These are phyloP conservation scores for Barnettozyma botsteinii DNA, from an alignment of 805 yeast species.

Conservation along the genomic window DNA sequence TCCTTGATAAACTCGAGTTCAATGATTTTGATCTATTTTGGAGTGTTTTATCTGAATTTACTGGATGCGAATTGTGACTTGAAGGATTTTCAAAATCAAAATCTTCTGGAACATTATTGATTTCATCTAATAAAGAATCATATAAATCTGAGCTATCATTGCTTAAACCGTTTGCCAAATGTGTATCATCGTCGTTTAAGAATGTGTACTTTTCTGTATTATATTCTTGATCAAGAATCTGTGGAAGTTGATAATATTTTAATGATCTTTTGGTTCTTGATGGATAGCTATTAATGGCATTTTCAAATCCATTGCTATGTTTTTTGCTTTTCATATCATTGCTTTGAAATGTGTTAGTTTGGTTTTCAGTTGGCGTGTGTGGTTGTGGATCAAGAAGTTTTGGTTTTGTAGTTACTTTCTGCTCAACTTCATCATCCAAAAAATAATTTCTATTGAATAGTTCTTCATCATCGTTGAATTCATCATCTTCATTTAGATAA, in stretches of 20 bases:
- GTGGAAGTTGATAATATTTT: constrained; percentile 35
- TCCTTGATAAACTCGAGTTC: constrained; percentile 13
- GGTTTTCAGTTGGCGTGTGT: neutral
- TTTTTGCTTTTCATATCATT: too few relatives aligned
- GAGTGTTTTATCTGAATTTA: too few relatives aligned
- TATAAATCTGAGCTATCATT: constrained; percentile 23
- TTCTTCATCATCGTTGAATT: constrained; percentile 30
- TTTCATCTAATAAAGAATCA: constrained; percentile 45
- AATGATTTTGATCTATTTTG: constrained; percentile 16
- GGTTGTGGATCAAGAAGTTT: neutral
- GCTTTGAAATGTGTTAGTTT: too few relatives aligned
- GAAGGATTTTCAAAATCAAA: constrained; percentile 24
- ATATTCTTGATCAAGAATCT: constrained; percentile 31
- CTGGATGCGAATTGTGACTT: neutral
- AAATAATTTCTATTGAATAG: constrained; percentile 25
- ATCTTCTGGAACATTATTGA: constrained; percentile 44
- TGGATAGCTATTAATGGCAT: neutral
- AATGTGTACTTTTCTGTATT: constrained; percentile 1
- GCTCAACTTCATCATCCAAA: constrained; percentile 21
- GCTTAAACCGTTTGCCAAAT: neutral
- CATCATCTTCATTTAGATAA: constrained; percentile 31
- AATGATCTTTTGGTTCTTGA: constrained; percentile 17
- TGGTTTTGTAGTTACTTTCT: neutral
- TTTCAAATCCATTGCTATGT: neutral
- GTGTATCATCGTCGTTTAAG: constrained; percentile 8